Evolutionary conservation across 2,329 filamentous ascomycete species (phyloP), one percentile per base, ranked within the genome.

Genomic region (Lizonia empirigonia): DNA sequence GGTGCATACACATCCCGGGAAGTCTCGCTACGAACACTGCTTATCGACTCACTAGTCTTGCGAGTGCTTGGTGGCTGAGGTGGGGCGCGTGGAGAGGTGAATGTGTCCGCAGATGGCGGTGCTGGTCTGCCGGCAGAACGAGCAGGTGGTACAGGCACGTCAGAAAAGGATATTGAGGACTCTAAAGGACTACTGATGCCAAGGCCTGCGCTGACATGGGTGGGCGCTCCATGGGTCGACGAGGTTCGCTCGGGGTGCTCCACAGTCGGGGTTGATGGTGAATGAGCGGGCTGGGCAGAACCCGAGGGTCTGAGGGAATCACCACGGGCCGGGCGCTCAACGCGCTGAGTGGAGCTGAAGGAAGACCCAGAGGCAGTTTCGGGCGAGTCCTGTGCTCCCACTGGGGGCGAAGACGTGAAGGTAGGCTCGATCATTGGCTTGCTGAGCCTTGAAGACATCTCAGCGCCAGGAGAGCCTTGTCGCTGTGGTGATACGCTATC

Each of bases 281-380:
- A 69, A 8, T 71, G 65, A 10, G 53, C 50, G 13, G 56, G 22
- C 87, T 80, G 9, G 83, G 59, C 18, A 5, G 64, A 52, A 60
- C 82, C 49, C 20, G 64, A 55, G 58, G 83, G 68, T 50, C 85
- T 70, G 56, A 86, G 74, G 16, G 85, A 88, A 69, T 88, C 85
- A 18, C 81, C 82, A 52, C 85, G 80, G 47, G 81, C 78, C 5
- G 83, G 83, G 32, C 76, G 67, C 53, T 78, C 75, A 45, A 74
- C 63, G 18, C 58, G 65, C 47, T 76, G 70, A 51, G 69, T 73
- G 4, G 74, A 73, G 42, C 70, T 69, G 29, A 73, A 70, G 7
- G 76, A 72, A 5, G 70, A 73, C 13, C 62, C 62, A 34, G 70
- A 71, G 7, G 39, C 50, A 1, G 68, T 68, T 18, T 64, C 62